A percentile compares a stretch with the other conserved stretches of the same genome.
Evolutionary conservation across 208 protist genomes (phyloP).

Genomic region (Trypanosomatidae sp.): DNA sequence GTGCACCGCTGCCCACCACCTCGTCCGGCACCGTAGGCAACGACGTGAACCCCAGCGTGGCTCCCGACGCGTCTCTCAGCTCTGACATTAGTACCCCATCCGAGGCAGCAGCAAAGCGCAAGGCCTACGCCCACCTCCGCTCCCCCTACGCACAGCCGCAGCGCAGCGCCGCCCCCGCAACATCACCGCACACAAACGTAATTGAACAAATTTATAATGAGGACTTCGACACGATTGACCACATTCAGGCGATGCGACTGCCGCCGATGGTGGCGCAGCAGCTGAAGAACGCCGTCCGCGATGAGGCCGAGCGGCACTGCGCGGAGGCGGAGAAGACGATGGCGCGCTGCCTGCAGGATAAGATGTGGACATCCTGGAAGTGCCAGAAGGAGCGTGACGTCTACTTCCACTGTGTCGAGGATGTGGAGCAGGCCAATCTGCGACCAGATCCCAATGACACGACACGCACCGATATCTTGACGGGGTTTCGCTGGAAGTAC

Average conservation of each 20-base stretch:
- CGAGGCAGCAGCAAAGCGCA: conserved; percentile 40
- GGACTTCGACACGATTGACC: conserved; percentile 78
- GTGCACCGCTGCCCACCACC: too few relatives aligned
- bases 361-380: conserved; percentile 91
- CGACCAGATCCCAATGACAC: conserved; percentile 19
- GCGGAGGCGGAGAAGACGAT: conserved; percentile 77
- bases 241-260: conserved; percentile 70
- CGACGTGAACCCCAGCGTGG: conserved; percentile 5
- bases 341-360: conserved; percentile 83
- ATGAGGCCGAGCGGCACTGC: conserved; percentile 71
- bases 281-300: conserved; percentile 48
- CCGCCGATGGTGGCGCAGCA: conserved; percentile 66
- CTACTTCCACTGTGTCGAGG: conserved; percentile 62
- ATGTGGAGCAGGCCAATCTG: conserved; percentile 35
- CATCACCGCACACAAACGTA: conserved; percentile 31
- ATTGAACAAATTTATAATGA: conserved; percentile 81
- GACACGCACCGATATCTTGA: conserved; percentile 44
- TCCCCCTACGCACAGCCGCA: conserved; percentile 14
- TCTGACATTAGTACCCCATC: conserved; percentile 33
- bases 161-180: neutral
- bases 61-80: conserved; percentile 29
- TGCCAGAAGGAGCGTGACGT: conserved; percentile 86
- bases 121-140: conserved; percentile 34
- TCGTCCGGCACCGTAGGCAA: too few relatives aligned
- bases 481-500: conserved; percentile 83